Base-by-base conservation (phyloP, 768 basidiomycete species). In the Russula griseocarnosa region DNA sequence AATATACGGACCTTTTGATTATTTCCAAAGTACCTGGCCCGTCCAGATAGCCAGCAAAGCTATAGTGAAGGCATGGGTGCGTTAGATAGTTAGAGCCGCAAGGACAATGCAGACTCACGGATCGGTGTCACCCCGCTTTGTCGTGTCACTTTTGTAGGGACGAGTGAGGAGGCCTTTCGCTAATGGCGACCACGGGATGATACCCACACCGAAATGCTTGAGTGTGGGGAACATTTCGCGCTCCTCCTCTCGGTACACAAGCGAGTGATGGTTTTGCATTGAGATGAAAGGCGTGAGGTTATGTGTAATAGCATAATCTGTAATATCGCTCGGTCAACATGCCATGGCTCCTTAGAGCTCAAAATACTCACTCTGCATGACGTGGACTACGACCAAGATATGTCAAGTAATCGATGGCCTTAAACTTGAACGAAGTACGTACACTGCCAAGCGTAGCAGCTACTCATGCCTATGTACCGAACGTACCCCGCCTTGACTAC, bases 171-270 rank as follows among this genome's bases (percentile, higher is more conserved):
- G 56, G 1, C 65, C 65, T 20, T 61, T 53, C 18, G 67, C 60
- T 22, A 68, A 54, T 16, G 67, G 67, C 16, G 67, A 66, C 65
- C 65, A 66, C 3, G 67, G 67, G 28, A 68, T 68, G 34, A 61
- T 57, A 30, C 65, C 67, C 26, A 66, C 65, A 18, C 58, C 62
- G 32, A 67, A 67, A 30, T 67, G 66, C 6, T 71, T 59, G 7
- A 70, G 62, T 6, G 65, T 65, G 0, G 78, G 77, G 56, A 77
- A 77, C 72, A 73, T 72, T 62, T 72, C 72, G 36, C 73, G 71
- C 58, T 73, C 77, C 63, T 79, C 78, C 68, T 79, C 78, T 49
- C 77, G 70, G 62, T 79, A 79, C 28, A 75, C 63, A 10, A 76
- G 74, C 28, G 67, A 72, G 60, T 79, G 74, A 28, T 68, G 65